Percentiles rank a stretch among this genome's conserved stretches.
Evolutionary conservation across 2,329 filamentous ascomycete species (phyloP).

Genomic region (Cladosporium sp.): DNA sequence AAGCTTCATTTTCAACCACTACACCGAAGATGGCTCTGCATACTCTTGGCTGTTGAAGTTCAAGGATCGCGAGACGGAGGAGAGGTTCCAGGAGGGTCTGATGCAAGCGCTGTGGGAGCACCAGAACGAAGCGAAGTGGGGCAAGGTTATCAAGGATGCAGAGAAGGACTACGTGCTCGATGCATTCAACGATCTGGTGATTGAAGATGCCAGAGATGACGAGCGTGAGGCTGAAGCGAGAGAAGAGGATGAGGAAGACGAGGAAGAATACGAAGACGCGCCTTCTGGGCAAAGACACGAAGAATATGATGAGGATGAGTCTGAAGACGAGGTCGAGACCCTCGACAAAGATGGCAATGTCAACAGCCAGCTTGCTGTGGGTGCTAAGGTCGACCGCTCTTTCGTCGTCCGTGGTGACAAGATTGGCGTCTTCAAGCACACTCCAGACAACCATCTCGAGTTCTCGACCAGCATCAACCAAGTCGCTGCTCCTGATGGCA

Average conservation of each 20-base stretch:
- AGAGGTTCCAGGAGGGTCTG: constrained; percentile 85
- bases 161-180: constrained; percentile 93
- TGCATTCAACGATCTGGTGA: constrained; percentile 86
- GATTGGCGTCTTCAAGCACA: constrained; percentile 98
- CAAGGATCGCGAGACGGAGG: constrained; percentile 71
- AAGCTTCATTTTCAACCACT: constrained; percentile 99
- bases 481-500: constrained; percentile 80
- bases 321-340: constrained; percentile 75
- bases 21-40: constrained; percentile 76
- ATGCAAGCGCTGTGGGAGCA: constrained; percentile 98
- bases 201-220: constrained; percentile 68
- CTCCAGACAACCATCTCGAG: constrained; percentile 81
- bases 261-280: constrained; percentile 55
- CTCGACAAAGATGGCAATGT: constrained; percentile 71
- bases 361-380: constrained; percentile 91
- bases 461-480: constrained; percentile 97
- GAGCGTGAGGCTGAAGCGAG: constrained; percentile 49
- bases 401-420: constrained; percentile 96
- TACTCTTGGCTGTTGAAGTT: constrained; percentile 96
- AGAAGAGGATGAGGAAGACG: constrained; percentile 48
- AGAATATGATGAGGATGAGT: constrained; percentile 63
- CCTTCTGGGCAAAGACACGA: constrained; percentile 65
- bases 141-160: constrained; percentile 74
- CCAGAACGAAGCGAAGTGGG: constrained; percentile 89
- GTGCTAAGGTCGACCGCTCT: constrained; percentile 93